Evolutionary conservation across 768 basidiomycete genomes (phyloP), one percentile per base, ranked within the genome.

Genomic region (Cystofilobasidium macerans): DNA sequence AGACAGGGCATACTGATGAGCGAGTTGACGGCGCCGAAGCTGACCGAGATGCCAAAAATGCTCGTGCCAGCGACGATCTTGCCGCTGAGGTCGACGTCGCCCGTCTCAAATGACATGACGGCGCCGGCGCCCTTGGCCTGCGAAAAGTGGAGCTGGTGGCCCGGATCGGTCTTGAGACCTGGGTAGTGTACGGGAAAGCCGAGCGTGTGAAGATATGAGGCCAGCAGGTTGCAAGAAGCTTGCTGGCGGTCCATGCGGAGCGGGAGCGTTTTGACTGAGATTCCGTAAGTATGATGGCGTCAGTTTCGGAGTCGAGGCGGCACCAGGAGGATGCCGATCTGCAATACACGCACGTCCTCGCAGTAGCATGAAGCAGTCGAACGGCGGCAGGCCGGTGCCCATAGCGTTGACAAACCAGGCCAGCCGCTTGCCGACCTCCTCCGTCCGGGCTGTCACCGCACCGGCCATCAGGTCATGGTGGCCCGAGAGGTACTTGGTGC

Each of bases 391-490:
- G 0, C 86, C 95, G 73, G 95, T 97, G 11, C 95, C 95, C 22
- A 93, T 84, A 7, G 89, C 80, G 75, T 98, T 98, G 77, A 98
- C 89, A 38, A 85, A 82, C 76, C 94, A 97, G 0, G 85, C 88
- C 69, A 99, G 81, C 79, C 87, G 83, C 88, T 93, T 87, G 66
- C 87, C 88, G 58, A 97, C 72, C 71, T 95, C 92, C 64, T 93
- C 90, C 59, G 88, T 80, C 78, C 92, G 88, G 78, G 92, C 95
- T 32, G 85, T 86, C 70, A 98, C 87, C 53, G 89, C 85, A 67
- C 95, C 95, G 0, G 95, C 94, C 95, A 99, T 99, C 69, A 99
- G 84, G 75, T 99, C 95, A 77, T 99, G 95, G 73, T 99, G 95
- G 11, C 95, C 95, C 65, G 88, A 91, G 54, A 99, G 81, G 76